phyloP scores from a whole-genome alignment of 2,329 filamentous ascomycete genomes.

The Ceratocystis destructans region DNA sequence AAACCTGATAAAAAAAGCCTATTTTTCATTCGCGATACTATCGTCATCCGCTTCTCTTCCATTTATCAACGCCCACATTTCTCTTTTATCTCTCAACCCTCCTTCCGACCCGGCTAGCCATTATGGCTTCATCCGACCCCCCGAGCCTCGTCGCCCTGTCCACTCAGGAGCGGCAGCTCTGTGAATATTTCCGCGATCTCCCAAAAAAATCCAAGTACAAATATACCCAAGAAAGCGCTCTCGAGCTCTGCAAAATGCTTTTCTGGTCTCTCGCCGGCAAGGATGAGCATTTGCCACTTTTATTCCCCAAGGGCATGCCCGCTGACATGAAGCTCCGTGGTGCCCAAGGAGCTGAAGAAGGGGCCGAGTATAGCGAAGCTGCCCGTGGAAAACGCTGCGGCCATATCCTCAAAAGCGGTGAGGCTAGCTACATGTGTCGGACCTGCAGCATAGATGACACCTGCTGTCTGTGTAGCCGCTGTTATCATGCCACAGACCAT shows the following conservation, averaged over 20 bases:
- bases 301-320: conserved; percentile 58
- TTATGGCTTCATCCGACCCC: conserved; percentile 34
- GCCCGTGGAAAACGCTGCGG: conserved; percentile 89
- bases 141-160: conserved; percentile 31
- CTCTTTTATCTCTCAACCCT: neutral
- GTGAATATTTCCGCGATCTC: conserved; percentile 64
- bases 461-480: conserved; percentile 84
- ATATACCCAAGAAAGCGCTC: conserved; percentile 57
- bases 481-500: conserved; percentile 92
- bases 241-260: conserved; percentile 61
- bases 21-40: no score
- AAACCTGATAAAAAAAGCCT: no score
- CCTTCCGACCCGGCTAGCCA: conserved; percentile 11
- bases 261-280: conserved; percentile 77
- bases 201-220: conserved; percentile 60
- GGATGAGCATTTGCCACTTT: conserved; percentile 56
- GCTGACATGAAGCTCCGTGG: conserved; percentile 63
- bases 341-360: conserved; percentile 83
- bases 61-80: neutral
- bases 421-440: conserved; percentile 86
- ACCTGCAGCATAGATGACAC: conserved; percentile 93
- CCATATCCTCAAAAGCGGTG: conserved; percentile 90
- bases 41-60: neutral
- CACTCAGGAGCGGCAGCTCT: conserved; percentile 68
- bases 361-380: conserved; percentile 84